Conservation (phyloP, 208 protist species). For the Leishmania martiniquensis region DNA sequence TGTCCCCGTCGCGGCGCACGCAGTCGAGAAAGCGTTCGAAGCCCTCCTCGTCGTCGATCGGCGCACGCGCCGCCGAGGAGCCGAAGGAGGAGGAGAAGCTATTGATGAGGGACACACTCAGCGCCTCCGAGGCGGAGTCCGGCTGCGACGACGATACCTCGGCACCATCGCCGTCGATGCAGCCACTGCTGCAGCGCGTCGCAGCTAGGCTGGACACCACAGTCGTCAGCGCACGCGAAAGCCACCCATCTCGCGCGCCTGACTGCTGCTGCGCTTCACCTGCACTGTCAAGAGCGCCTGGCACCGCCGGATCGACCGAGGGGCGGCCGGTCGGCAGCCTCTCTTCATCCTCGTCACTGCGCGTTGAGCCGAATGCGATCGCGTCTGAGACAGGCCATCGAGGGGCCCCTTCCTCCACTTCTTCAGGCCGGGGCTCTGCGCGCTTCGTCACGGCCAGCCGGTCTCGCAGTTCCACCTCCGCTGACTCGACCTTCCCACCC, state of each 20-base stretch:
- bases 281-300: background rate
- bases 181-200: constrained; percentile 6
- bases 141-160: background rate
- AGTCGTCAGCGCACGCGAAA: constrained; percentile 18
- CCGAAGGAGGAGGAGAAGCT: constrained; percentile 8
- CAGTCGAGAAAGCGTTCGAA: constrained; percentile 31
- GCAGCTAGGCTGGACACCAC: constrained; percentile 21
- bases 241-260: constrained; percentile 12
- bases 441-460: constrained; percentile 1
- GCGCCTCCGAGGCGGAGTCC: background rate
- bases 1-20: constrained; percentile 37
- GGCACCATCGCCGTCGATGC: background rate
- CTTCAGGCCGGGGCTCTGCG: background rate
- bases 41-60: constrained; percentile 29
- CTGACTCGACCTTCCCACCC: background rate
- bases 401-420: background rate
- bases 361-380: background rate
- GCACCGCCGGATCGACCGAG: background rate
- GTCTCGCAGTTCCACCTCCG: background rate
- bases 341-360: background rate
- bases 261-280: background rate
- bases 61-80: constrained; percentile 4
- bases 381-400: background rate
- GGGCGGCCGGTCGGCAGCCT: background rate
- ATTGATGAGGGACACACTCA: constrained; percentile 10